Conservation (phyloP, 345 rosid species). For the Hypericum androsaemum region DNA sequence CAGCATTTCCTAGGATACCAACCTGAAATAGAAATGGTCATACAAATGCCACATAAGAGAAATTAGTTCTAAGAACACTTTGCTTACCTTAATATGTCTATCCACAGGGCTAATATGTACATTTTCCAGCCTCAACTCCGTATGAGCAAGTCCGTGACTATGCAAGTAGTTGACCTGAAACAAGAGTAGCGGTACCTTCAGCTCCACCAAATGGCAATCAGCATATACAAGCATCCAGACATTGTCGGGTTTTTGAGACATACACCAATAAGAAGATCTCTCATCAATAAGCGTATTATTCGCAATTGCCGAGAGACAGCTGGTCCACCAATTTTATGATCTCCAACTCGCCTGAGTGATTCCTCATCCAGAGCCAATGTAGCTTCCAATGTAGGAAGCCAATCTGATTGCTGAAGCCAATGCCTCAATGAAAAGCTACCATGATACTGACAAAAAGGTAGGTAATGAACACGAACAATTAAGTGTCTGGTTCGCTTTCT, state of each 20-base stretch:
- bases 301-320: conserved; percentile 79
- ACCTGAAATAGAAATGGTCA: conserved; percentile 31
- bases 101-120: conserved; percentile 93
- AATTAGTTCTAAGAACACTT: not conserved
- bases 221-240: not conserved
- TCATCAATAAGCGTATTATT: conserved; percentile 67
- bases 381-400: conserved; percentile 96
- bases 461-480: not conserved
- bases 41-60: not conserved
- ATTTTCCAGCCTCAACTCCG: conserved; percentile 90
- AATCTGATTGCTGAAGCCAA: conserved; percentile 90
- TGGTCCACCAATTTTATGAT: conserved; percentile 94
- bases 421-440: conserved; percentile 92
- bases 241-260: conserved; percentile 18
- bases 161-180: conserved; percentile 92
- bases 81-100: conserved; percentile 78
- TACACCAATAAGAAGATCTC: conserved; percentile 93
- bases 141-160: conserved; percentile 95
- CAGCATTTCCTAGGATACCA: conserved; percentile 90
- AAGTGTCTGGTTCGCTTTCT: no score
- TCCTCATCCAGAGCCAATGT: conserved; percentile 93
- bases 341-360: conserved; percentile 74
- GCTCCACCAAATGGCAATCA: not conserved
- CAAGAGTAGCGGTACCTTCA: conserved; percentile 5
- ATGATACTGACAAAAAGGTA: conserved; percentile 48